Evolutionary conservation across 2,329 filamentous ascomycete genomes (phyloP).

Genomic region (Epichloe typhina): DNA sequence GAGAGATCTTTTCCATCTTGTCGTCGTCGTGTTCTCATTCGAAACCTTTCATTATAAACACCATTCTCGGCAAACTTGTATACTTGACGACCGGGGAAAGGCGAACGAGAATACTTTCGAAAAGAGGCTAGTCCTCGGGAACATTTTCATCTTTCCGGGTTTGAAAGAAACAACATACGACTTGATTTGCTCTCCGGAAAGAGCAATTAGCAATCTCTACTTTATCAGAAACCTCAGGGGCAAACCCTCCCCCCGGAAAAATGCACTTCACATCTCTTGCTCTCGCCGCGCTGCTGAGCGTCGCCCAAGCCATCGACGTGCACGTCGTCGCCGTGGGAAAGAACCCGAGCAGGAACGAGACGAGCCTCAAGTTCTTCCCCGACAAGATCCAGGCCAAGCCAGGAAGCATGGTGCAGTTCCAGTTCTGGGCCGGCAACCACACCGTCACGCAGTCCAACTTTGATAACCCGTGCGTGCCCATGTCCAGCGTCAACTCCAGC

Average conservation of each 20-base stretch:
- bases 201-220: background rate
- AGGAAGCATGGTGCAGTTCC: constrained; percentile 54
- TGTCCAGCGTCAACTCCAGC: constrained; percentile 37
- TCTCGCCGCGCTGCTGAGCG: constrained; percentile 33
- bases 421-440: constrained; percentile 58
- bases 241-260: background rate
- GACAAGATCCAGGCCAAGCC: constrained; percentile 48
- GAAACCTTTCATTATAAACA: background rate
- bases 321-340: constrained; percentile 54
- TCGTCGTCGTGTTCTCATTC: background rate
- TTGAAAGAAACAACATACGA: no score
- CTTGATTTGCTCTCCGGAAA: constrained; percentile 4
- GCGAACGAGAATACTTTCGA: background rate
- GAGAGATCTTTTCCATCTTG: background rate
- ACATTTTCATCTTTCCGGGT: no score
- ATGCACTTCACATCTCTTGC: constrained; percentile 40
- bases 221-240: no score
- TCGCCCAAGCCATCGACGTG: constrained; percentile 31
- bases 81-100: background rate
- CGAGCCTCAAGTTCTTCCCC: constrained; percentile 47
- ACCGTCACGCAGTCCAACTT: constrained; percentile 69
- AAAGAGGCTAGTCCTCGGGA: constrained; percentile 33
- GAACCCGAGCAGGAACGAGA: constrained; percentile 33
- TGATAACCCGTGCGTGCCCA: constrained; percentile 54
- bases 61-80: no score